These are phyloP conservation scores for Saksenaea oblongispora DNA, from an alignment of 371 early-diverging fungal genomes.

Conservation along the genomic window DNA sequence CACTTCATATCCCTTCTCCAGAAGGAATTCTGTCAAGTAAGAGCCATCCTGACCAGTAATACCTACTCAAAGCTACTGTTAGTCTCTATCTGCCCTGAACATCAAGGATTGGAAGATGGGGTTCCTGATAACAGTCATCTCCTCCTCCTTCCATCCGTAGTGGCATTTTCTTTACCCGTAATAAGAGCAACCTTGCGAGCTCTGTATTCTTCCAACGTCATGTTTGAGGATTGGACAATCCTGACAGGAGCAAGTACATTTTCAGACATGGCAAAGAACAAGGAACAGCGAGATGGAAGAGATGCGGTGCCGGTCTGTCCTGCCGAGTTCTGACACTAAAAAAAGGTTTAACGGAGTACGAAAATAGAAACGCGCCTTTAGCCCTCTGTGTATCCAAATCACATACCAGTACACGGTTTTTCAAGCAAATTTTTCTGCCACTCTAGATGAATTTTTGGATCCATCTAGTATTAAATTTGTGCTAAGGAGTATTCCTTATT, in stretches of 20 bases:
- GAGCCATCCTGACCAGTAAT: conserved; percentile 88
- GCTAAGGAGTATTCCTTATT: no score
- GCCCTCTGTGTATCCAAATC: background rate
- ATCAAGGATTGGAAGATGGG: background rate
- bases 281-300: conserved; percentile 3
- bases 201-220: conserved; percentile 58
- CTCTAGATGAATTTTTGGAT: no score
- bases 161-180: conserved; percentile 48
- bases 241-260: conserved; percentile 33
- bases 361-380: background rate
- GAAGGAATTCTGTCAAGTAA: conserved; percentile 76
- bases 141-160: background rate
- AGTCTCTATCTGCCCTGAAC: background rate
- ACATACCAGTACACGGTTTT: no score
- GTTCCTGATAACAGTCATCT: background rate
- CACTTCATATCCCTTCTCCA: conserved; percentile 79
- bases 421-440: no score
- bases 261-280: conserved; percentile 31
- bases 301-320: background rate
- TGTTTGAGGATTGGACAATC: conserved; percentile 22
- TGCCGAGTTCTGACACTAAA: background rate
- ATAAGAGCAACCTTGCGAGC: conserved; percentile 68
- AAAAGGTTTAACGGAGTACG: background rate
- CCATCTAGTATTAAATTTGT: no score
- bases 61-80: conserved; percentile 37